Evolutionary conservation across 176 grass and related monocot species (phyloP).

Genomic region (Aegilops speltoides): DNA sequence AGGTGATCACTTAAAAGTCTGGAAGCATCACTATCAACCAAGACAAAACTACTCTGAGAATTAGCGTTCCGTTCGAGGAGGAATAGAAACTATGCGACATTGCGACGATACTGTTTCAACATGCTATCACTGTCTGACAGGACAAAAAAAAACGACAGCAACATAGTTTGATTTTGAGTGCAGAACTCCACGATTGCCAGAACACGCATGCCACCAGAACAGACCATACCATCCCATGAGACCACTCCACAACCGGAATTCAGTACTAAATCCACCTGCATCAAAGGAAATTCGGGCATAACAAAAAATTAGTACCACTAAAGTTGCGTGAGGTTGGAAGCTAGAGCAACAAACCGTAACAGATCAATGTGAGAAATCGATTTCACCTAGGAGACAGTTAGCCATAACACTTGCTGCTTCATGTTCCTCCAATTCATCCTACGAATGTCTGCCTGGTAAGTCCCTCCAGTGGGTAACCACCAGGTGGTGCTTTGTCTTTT

Average conservation of each 20-base stretch:
- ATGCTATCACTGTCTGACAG: no score
- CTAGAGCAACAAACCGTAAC: not conserved
- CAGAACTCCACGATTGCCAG: not conserved
- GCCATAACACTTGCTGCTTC: not conserved
- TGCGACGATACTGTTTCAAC: no score
- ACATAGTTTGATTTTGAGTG: no score
- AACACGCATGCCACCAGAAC: not conserved
- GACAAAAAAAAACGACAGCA: no score
- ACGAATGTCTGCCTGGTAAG: not conserved
- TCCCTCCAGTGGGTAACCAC: not conserved
- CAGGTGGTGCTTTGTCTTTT: not conserved
- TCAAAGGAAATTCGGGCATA: not conserved
- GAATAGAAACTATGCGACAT: no score
- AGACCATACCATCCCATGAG: not conserved
- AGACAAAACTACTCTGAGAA: no score
- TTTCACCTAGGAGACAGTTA: conserved; percentile 2
- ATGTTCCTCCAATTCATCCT: not conserved
- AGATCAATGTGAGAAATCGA: not conserved
- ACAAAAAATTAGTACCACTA: not conserved
- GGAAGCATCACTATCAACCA: no score
- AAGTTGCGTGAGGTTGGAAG: not conserved
- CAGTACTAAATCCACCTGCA: not conserved
- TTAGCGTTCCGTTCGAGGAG: no score
- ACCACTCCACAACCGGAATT: not conserved
- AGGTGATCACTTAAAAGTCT: no score